Percentiles rank a stretch among this genome's conserved stretches.
Evolutionary conservation across 2,329 filamentous ascomycete species (phyloP).

Genomic region (Phialocephala sp.): DNA sequence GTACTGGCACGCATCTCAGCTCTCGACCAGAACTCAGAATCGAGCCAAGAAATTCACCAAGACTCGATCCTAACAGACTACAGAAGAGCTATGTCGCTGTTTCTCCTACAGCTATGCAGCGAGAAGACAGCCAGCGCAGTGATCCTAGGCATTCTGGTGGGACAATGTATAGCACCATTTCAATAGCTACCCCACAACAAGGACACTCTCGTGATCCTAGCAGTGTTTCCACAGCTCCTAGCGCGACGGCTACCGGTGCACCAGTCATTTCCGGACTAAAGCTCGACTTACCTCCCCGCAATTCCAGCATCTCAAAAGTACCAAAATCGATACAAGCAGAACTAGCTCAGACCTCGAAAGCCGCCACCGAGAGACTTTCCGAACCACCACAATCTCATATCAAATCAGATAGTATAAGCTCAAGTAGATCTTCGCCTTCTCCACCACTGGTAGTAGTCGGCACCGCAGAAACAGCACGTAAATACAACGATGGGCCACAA

Average conservation of each 20-base stretch:
- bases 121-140: slow-evolving; percentile 22
- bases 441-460: slow-evolving; percentile 8
- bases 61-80: slow-evolving; percentile 4
- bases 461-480: slow-evolving; percentile 22
- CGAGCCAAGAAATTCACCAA: slow-evolving; percentile 9
- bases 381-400: not conserved
- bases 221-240: slow-evolving; percentile 32
- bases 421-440: not conserved
- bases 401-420: not conserved
- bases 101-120: slow-evolving; percentile 17
- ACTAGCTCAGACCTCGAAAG: slow-evolving; percentile 15
- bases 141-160: slow-evolving; percentile 34
- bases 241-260: slow-evolving; percentile 28
- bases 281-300: slow-evolving; percentile 27
- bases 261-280: slow-evolving; percentile 16
- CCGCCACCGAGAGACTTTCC: not conserved
- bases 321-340: slow-evolving; percentile 19
- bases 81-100: slow-evolving; percentile 26
- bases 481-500: slow-evolving; percentile 19
- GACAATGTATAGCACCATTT: slow-evolving; percentile 30
- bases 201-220: slow-evolving; percentile 28
- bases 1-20: slow-evolving; percentile 1
- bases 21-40: slow-evolving; percentile 5
- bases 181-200: slow-evolving; percentile 9
- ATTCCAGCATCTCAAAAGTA: slow-evolving; percentile 29